phyloP scores from a whole-genome alignment of 306 rosid species.

The Casuarina glauca region DNA sequence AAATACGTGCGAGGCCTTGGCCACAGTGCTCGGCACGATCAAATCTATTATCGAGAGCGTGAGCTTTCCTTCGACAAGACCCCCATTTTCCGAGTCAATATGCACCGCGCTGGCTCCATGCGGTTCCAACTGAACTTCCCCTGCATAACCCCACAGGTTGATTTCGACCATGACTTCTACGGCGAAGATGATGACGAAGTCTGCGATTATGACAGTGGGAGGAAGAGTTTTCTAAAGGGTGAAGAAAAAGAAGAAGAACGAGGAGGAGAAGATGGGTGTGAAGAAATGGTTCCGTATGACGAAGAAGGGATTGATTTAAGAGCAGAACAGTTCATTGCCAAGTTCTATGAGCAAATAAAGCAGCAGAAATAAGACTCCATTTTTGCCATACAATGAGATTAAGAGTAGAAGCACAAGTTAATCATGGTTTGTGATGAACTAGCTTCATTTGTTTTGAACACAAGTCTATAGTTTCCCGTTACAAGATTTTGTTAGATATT shows the following conservation, averaged over 20 bases:
- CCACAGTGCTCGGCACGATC: conserved; percentile 10
- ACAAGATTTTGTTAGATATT: background rate
- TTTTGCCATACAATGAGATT: conserved; percentile 29
- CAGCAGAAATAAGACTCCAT: conserved; percentile 56
- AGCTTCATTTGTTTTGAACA: background rate
- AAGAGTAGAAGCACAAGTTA: conserved; percentile 18
- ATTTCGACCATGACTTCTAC: conserved; percentile 53
- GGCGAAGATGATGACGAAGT: background rate
- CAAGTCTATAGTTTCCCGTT: background rate
- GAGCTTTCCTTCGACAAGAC: conserved; percentile 84
- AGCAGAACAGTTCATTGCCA: conserved; percentile 86
- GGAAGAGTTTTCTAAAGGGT: conserved; percentile 29
- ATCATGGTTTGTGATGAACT: background rate
- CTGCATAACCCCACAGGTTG: conserved; percentile 62
- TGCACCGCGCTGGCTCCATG: conserved; percentile 54
- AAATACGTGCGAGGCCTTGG: conserved; percentile 55
- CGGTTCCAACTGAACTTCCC: conserved; percentile 66
- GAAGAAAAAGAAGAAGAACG: conserved; percentile 9
- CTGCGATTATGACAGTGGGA: conserved; percentile 21
- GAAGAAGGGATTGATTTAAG: conserved; percentile 52
- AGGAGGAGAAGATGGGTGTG: conserved; percentile 7
- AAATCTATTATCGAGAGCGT: conserved; percentile 57
- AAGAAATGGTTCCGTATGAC: conserved; percentile 19
- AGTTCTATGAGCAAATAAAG: conserved; percentile 64
- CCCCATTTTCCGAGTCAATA: conserved; percentile 57